Conservation (phyloP, 2,329 filamentous ascomycete species). For the Colletotrichum phormii region DNA sequence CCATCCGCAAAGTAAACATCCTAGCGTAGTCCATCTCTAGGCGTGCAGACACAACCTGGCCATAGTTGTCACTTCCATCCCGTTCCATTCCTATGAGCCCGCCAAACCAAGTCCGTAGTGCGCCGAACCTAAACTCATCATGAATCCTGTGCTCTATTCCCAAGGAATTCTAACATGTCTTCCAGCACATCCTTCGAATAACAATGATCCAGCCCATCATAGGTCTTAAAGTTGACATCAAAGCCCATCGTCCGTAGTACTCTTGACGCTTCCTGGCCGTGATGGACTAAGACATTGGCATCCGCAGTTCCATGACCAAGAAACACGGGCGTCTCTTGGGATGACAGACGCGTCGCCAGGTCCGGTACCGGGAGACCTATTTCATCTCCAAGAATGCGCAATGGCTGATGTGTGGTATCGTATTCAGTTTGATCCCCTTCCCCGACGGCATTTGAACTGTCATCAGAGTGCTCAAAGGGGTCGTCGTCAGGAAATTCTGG, state of each 20-base stretch:
- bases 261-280: conserved; percentile 48
- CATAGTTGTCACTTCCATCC: neutral
- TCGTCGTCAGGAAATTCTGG: neutral
- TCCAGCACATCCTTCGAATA: conserved; percentile 54
- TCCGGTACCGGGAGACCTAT: neutral
- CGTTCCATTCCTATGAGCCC: neutral
- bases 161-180: conserved; percentile 50
- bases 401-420: neutral
- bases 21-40: neutral
- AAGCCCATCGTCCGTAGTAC: conserved; percentile 50
- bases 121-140: neutral
- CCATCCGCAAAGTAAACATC: too few relatives aligned
- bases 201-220: conserved; percentile 58
- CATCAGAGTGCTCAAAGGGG: neutral
- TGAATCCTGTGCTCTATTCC: too few relatives aligned
- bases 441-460: neutral
- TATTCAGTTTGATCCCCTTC: neutral
- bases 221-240: conserved; percentile 50
- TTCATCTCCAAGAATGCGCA: conserved; percentile 18
- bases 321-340: conserved; percentile 53
- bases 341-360: conserved; percentile 17
- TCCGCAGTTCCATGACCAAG: conserved; percentile 58
- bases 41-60: neutral
- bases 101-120: too few relatives aligned
- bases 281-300: conserved; percentile 50